Evolutionary conservation across 495 filamentous ascomycete species (phyloP).

Genomic region (Saxophila tyrrhenica): DNA sequence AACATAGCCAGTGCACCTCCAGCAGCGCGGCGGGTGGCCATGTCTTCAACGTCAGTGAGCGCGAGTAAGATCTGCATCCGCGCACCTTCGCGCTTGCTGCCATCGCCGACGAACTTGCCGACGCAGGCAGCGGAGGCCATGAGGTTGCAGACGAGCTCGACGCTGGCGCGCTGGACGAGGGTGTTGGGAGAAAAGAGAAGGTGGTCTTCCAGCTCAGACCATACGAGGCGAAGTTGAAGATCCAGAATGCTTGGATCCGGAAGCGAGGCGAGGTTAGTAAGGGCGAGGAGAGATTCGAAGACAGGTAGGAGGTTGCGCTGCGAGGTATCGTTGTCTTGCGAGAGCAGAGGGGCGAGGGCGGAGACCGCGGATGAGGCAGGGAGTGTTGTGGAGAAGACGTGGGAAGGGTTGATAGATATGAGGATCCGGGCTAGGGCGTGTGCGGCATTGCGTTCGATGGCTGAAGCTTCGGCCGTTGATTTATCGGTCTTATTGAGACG

Average conservation of each 20-base stretch:
- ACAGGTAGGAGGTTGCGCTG: conserved; percentile 68
- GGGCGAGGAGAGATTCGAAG: conserved; percentile 81
- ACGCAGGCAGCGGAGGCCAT: conserved; percentile 65
- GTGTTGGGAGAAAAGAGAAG: conserved; percentile 64
- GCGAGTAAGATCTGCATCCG: conserved; percentile 75
- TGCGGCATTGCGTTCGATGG: conserved; percentile 52
- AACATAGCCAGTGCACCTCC: conserved; percentile 81
- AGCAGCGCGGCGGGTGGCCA: conserved; percentile 66
- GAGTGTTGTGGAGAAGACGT: conserved; percentile 69
- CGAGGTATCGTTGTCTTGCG: conserved; percentile 35
- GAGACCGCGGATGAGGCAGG: conserved; percentile 66
- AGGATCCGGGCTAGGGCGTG: conserved; percentile 87
- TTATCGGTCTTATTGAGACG: conserved; percentile 25
- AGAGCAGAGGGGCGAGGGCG: conserved; percentile 62
- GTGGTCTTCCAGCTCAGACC: conserved; percentile 58
- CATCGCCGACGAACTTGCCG: conserved; percentile 58
- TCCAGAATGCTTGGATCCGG: conserved; percentile 33
- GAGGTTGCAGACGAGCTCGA: conserved; percentile 87
- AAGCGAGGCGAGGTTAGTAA: conserved; percentile 84
- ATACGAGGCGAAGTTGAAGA: conserved; percentile 57
- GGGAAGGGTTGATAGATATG: conserved; percentile 74
- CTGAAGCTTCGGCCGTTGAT: conserved; percentile 31
- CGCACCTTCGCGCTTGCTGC: conserved; percentile 51
- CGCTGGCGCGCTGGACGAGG: conserved; percentile 69
- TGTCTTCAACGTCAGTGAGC: conserved; percentile 73